Conservation (phyloP, 2,329 filamentous ascomycete genomes). For the Neodidymelliopsis sp. region DNA sequence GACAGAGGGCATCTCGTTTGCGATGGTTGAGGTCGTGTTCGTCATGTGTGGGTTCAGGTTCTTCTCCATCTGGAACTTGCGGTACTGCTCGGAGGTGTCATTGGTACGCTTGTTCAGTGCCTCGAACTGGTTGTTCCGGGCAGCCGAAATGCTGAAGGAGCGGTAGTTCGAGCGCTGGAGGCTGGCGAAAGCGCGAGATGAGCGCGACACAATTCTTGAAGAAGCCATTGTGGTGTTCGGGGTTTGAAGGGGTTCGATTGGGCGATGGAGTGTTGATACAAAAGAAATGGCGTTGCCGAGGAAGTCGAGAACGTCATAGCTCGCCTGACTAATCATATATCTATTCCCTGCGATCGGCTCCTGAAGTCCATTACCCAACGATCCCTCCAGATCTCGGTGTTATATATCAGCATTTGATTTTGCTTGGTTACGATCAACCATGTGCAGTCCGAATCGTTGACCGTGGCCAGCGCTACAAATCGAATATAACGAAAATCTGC, state of each 20-base stretch:
- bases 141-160: conserved; percentile 49
- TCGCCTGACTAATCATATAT: conserved; percentile 23
- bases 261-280: conserved; percentile 25
- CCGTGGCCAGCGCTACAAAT: too few species aligned
- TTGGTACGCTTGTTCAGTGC: conserved; percentile 59
- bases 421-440: too few species aligned
- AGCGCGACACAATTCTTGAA: conserved; percentile 55
- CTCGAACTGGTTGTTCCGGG: conserved; percentile 49
- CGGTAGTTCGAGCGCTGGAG: conserved; percentile 43
- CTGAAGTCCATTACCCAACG: conserved; percentile 27
- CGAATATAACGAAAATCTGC: too few species aligned
- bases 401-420: too few species aligned
- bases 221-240: conserved; percentile 53
- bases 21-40: conserved; percentile 69
- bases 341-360: conserved; percentile 24
- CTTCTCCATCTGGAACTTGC: conserved; percentile 65
- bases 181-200: conserved; percentile 51
- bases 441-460: too few species aligned
- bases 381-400: too few species aligned
- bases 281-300: conserved; percentile 26
- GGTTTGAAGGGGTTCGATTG: conserved; percentile 5
- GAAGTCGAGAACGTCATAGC: conserved; percentile 37
- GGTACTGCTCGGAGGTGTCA: conserved; percentile 62
- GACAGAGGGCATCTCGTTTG: conserved; percentile 67
- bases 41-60: conserved; percentile 68